Evolutionary conservation across 1,139 yeast species (phyloP).

Genomic region (Wickerhamomyces sp.): DNA sequence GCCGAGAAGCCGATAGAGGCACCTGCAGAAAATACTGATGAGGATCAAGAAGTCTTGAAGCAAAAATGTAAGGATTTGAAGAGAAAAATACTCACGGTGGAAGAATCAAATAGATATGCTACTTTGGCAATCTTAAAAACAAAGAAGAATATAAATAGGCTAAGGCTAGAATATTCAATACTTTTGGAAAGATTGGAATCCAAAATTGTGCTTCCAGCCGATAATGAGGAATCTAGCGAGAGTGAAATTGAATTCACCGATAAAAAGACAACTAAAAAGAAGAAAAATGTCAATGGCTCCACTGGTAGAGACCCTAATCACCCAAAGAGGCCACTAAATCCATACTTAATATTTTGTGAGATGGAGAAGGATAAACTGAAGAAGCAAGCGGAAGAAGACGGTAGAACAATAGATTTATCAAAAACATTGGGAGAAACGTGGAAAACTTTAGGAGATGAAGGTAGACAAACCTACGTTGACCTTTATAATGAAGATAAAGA

Average conservation of each 20-base stretch:
- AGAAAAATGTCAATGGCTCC: constrained; percentile 24
- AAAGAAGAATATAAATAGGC: constrained; percentile 68
- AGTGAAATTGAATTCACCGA: constrained; percentile 20
- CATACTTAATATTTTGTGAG: constrained; percentile 84
- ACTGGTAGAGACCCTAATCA: constrained; percentile 64
- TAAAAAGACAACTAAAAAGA: constrained; percentile 25
- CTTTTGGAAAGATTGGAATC: constrained; percentile 76
- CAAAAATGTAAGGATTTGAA: constrained; percentile 48
- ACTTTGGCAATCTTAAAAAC: constrained; percentile 78
- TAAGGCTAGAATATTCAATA: constrained; percentile 78
- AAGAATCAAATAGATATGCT: constrained; percentile 74
- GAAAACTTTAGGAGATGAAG: constrained; percentile 70
- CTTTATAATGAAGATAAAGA: constrained; percentile 76
- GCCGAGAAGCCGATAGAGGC: background rate
- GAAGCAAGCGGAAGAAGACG: constrained; percentile 46
- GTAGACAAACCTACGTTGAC: constrained; percentile 70
- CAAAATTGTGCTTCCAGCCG: constrained; percentile 33
- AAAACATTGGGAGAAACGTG: constrained; percentile 81
- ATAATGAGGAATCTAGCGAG: constrained; percentile 17
- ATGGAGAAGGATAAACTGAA: constrained; percentile 72
- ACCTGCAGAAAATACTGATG: background rate
- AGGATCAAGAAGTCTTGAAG: constrained; percentile 2
- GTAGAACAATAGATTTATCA: constrained; percentile 59
- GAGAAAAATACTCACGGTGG: constrained; percentile 68
- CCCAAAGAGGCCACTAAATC: constrained; percentile 89